phyloP scores from a whole-genome alignment of 371 early-diverging fungal genomes.

The Mortierella sp. region DNA sequence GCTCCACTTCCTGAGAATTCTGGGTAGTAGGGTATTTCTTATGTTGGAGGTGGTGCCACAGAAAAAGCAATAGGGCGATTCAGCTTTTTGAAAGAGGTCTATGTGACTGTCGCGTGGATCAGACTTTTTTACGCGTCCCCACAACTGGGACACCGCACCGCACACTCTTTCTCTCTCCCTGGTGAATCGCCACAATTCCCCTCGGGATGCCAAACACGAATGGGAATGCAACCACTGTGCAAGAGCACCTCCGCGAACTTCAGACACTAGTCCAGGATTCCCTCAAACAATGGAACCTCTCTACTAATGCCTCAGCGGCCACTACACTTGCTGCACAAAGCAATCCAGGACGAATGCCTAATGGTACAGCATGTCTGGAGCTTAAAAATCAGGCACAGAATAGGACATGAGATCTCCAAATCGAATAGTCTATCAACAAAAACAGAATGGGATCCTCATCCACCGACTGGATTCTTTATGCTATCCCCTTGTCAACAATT shows the following conservation, averaged over 20 bases:
- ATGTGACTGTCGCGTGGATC: constrained; percentile 1
- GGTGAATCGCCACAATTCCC: background rate
- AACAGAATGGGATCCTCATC: too few relatives aligned
- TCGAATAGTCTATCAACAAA: background rate
- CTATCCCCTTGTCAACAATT: background rate
- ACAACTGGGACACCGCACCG: background rate
- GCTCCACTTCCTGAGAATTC: too few relatives aligned
- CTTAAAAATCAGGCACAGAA: background rate
- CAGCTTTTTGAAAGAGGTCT: too few relatives aligned
- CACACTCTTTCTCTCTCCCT: background rate
- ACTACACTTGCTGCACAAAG: constrained; percentile 20
- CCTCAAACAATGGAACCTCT: constrained; percentile 48
- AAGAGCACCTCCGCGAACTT: constrained; percentile 47
- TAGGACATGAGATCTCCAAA: background rate
- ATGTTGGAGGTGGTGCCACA: too few relatives aligned
- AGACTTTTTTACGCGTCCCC: background rate
- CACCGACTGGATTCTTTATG: too few relatives aligned
- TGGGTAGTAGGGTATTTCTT: too few relatives aligned
- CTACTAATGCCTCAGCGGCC: constrained; percentile 27
- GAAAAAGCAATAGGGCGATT: too few relatives aligned
- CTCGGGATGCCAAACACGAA: constrained; percentile 34
- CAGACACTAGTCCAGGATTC: constrained; percentile 38
- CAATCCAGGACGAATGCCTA: constrained; percentile 26
- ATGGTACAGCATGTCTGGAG: constrained; percentile 23
- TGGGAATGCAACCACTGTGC: constrained; percentile 39